Percentiles rank a stretch among this genome's conserved stretches.
These are phyloP conservation scores for Nigrospora osmanthi DNA, from an alignment of 2,329 filamentous ascomycete species.

Conservation along the genomic window DNA sequence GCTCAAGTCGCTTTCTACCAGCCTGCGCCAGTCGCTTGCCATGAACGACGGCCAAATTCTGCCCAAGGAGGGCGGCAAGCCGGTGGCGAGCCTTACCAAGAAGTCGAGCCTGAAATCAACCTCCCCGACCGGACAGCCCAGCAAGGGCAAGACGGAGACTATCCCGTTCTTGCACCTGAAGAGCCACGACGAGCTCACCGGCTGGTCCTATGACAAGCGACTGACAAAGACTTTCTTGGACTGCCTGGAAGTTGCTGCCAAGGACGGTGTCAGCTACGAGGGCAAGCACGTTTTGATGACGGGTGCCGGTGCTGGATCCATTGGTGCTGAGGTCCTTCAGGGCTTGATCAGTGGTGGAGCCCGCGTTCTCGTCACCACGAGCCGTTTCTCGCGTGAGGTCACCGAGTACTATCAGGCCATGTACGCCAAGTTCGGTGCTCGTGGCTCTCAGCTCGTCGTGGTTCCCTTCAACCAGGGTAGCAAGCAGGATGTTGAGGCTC, in stretches of 20 bases:
- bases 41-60: constrained; percentile 99
- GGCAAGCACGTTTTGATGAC: constrained; percentile 98
- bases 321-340: constrained; percentile 93
- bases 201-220: constrained; percentile 99
- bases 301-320: constrained; percentile 93
- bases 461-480: constrained; percentile 99
- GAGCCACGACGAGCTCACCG: constrained; percentile 82
- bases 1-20: constrained; percentile 90
- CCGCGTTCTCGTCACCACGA: constrained; percentile 94
- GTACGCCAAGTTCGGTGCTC: constrained; percentile 89
- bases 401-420: constrained; percentile 99
- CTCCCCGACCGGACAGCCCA: constrained; percentile 37
- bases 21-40: constrained; percentile 84
- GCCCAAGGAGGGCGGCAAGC: constrained; percentile 72
- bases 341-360: constrained; percentile 94
- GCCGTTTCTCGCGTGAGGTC: constrained; percentile 90
- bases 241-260: constrained; percentile 82
- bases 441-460: constrained; percentile 92
- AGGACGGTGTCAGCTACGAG: constrained; percentile 80
- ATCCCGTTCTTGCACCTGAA: constrained; percentile 97
- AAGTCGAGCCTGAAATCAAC: constrained; percentile 39
- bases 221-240: constrained; percentile 89
- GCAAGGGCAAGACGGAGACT: constrained; percentile 91
- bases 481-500: constrained; percentile 92
- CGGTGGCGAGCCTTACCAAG: constrained; percentile 29